These are phyloP conservation scores for Cardiospermum halicacabum DNA, from an alignment of 345 rosid genomes.

Conservation along the genomic window DNA sequence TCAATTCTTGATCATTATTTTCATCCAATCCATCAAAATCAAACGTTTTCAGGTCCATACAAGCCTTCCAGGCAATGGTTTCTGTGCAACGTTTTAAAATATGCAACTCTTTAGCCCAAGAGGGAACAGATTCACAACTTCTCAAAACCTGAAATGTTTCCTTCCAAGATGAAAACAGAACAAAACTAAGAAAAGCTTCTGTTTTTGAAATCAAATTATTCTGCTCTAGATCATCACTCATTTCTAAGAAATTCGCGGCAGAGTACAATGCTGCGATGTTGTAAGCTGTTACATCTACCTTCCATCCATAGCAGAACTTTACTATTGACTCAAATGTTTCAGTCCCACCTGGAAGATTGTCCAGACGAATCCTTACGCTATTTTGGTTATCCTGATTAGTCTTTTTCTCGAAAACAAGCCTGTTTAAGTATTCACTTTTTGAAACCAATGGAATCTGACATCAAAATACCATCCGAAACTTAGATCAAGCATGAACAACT, in stretches of 20 bases:
- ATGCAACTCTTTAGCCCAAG: slow-evolving; percentile 35
- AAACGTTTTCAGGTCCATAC: slow-evolving; percentile 21
- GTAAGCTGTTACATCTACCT: slow-evolving; percentile 39
- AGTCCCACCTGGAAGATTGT: slow-evolving; percentile 45
- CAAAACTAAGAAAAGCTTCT: slow-evolving; percentile 32
- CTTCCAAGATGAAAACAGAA: slow-evolving; percentile 45
- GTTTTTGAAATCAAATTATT: slow-evolving; percentile 43
- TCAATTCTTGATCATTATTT: slow-evolving; percentile 7
- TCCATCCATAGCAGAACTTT: slow-evolving; percentile 52
- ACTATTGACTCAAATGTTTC: slow-evolving; percentile 35
- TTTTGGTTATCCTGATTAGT: slow-evolving; percentile 14
- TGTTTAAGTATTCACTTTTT: slow-evolving; percentile 44
- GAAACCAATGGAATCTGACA: slow-evolving; percentile 53
- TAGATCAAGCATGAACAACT: background rate
- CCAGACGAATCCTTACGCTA: slow-evolving; percentile 20
- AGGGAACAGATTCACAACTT: slow-evolving; percentile 40
- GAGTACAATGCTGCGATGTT: slow-evolving; percentile 39
- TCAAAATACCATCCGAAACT: background rate
- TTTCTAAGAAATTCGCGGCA: slow-evolving; percentile 55
- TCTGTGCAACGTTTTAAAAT: slow-evolving; percentile 44
- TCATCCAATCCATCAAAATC: slow-evolving; percentile 4
- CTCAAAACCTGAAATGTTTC: slow-evolving; percentile 37
- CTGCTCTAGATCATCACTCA: slow-evolving; percentile 40
- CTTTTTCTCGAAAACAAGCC: slow-evolving; percentile 36
- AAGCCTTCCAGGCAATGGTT: slow-evolving; percentile 47